A percentile compares a stretch with the other conserved stretches of the same genome.
phyloP scores from a whole-genome alignment of 208 protist genomes.

The Naegleria lovaniensis region DNA sequence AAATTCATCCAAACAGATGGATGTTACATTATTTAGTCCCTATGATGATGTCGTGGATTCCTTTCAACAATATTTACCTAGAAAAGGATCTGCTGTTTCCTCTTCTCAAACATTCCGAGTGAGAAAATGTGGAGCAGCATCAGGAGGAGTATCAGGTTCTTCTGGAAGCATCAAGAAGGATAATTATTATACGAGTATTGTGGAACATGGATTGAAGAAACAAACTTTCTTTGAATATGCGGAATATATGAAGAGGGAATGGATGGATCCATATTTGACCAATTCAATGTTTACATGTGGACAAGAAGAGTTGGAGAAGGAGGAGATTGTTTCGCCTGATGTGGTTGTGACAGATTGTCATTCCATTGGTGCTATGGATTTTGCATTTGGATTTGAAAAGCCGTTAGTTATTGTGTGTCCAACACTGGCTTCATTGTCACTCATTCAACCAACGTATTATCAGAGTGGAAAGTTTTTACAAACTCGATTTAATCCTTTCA shows the following conservation, averaged over 20 bases:
- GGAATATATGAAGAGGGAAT: not conserved
- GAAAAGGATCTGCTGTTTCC: not conserved
- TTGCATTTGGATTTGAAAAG: not conserved
- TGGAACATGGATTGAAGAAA: not conserved
- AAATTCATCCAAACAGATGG: too few species aligned
- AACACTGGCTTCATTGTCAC: not conserved
- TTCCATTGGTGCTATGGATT: not conserved
- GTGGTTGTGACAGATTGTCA: not conserved
- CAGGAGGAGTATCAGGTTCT: too few species aligned
- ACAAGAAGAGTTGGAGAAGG: not conserved
- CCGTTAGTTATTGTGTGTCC: not conserved
- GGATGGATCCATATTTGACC: not conserved
- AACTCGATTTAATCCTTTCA: not conserved
- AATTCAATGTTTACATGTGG: not conserved
- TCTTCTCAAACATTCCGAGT: too few species aligned
- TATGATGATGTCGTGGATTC: not conserved
- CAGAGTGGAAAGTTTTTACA: not conserved
- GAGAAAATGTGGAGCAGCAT: too few species aligned
- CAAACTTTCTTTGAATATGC: not conserved
- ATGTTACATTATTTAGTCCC: not conserved
- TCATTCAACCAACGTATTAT: not conserved
- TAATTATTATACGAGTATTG: not conserved
- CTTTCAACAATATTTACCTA: not conserved
- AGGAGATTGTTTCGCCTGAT: not conserved
- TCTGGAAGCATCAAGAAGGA: too few species aligned